These are phyloP conservation scores for Populus deltoides DNA, from an alignment of 345 rosid species.

Conservation along the genomic window DNA sequence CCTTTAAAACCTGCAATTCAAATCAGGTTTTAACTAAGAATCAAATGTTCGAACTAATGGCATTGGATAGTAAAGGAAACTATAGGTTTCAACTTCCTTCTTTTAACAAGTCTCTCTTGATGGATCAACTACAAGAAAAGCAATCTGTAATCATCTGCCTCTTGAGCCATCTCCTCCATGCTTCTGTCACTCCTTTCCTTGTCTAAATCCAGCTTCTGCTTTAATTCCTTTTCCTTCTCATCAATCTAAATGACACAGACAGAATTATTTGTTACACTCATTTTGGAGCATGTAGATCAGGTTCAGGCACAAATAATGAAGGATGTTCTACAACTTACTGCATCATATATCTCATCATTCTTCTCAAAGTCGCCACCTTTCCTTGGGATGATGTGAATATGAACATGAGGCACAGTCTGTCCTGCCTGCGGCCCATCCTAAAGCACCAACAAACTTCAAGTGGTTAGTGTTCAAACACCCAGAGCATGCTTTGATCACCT, in stretches of 20 bases:
- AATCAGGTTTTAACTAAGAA: no score
- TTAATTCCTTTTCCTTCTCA: slow-evolving; percentile 66
- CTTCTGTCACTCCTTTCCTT: slow-evolving; percentile 70
- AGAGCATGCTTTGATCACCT: neutral
- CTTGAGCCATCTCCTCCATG: slow-evolving; percentile 70
- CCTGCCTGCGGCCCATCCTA: slow-evolving; percentile 97
- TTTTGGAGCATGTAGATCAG: neutral
- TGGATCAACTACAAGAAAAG: slow-evolving; percentile 4
- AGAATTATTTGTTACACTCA: neutral
- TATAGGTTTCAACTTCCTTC: neutral
- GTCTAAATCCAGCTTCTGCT: slow-evolving; percentile 73
- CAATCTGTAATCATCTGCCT: slow-evolving; percentile 59
- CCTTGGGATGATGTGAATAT: slow-evolving; percentile 82
- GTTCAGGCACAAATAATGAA: neutral
- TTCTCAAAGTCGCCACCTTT: slow-evolving; percentile 81
- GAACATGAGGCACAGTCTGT: slow-evolving; percentile 91
- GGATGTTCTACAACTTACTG: slow-evolving; percentile 42
- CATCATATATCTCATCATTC: slow-evolving; percentile 88
- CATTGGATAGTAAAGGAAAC: neutral
- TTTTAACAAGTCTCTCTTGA: neutral
- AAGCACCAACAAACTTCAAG: neutral
- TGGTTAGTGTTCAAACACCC: neutral
- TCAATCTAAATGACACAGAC: slow-evolving; percentile 41
- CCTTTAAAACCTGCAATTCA: no score
- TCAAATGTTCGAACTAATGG: no score